phyloP scores from a whole-genome alignment of 2,329 filamentous ascomycete species.

The Colletotrichum australisinense region DNA sequence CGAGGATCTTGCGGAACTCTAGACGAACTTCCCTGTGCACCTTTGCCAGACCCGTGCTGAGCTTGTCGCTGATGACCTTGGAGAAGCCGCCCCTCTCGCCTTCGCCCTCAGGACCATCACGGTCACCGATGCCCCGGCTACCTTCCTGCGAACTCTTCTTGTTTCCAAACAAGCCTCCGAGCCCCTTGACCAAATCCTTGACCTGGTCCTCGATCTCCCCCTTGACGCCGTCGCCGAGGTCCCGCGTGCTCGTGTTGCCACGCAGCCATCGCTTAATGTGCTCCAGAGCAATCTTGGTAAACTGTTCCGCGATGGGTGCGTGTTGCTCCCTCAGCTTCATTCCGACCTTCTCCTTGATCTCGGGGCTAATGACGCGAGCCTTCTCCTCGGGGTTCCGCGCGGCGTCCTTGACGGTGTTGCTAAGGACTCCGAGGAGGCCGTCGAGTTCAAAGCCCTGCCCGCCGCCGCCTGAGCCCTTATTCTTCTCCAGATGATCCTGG shows the following conservation, averaged over 20 bases:
- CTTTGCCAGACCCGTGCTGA: conserved; percentile 55
- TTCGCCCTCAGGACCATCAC: conserved; percentile 38
- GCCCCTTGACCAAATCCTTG: conserved; percentile 56
- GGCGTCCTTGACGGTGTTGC: conserved; percentile 55
- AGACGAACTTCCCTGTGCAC: conserved; percentile 58
- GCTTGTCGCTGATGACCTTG: conserved; percentile 58
- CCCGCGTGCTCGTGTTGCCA: conserved; percentile 53
- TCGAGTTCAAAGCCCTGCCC: conserved; percentile 52
- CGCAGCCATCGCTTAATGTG: conserved; percentile 59
- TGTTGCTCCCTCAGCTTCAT: conserved; percentile 54
- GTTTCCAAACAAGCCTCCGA: conserved; percentile 54
- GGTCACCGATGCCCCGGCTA: conserved; percentile 45
- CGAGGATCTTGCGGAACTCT: conserved; percentile 57
- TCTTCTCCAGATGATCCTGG: conserved; percentile 52
- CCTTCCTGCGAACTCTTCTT: conserved; percentile 46
- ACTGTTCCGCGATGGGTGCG: conserved; percentile 56
- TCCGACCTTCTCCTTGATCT: conserved; percentile 58
- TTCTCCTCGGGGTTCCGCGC: conserved; percentile 59
- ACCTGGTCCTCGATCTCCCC: conserved; percentile 57
- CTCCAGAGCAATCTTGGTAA: conserved; percentile 57
- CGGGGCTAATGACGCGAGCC: conserved; percentile 56
- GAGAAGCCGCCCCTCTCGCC: conserved; percentile 53
- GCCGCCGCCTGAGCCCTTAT: conserved; percentile 42
- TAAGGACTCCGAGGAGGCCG: conserved; percentile 55
- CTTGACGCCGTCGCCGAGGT: conserved; percentile 55